Base-by-base conservation (phyloP, 495 filamentous ascomycete genomes). In the Opeltia flavorubescens region DNA sequence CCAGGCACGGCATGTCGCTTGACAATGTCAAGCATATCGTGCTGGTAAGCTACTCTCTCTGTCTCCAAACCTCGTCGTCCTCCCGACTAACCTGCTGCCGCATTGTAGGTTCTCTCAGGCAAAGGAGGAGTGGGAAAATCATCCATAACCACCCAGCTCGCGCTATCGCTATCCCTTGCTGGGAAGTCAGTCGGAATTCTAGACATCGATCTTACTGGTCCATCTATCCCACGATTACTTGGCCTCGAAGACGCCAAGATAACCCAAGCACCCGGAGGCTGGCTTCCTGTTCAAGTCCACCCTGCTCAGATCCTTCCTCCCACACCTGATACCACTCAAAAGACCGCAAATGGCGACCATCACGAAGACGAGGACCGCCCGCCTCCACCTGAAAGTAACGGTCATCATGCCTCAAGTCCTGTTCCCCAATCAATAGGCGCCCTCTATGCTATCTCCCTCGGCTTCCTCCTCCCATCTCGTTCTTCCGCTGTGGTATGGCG, bases 41-140 rank as follows among this genome's bases (percentile, higher is more conserved):
- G 27, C 64, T 75, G 55, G 71, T 74, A 53, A 56, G 64, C 56
- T 0, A 56, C 52, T 0, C 57, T 15, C 63, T 61, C 15, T 64
- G 61, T 2, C 57, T 68, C 0, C 62, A 66, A 51, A 57, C 58
- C 12, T 62, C 26, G 40, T 69, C 8, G 60, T 69, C 33, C 49
- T 58, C 30, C 57, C 67, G 18, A 63, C 67, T 35, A 54, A 0
- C 17, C 15, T 17, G 4, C 25, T 36, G 17, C 48, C 43, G 12
- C 41, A 15, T 43, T 27, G 20, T 35, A 82, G 78, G 72, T 98
- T 52, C 86, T 98, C 49, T 96, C 93, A 5, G 91, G 91, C 55
- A 98, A 98, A 70, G 91, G 91, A 51, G 91, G 91, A 50, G 91
- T 98, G 2, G 91, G 91, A 12, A 98, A 98, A 72, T 98, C 91